phyloP scores from a whole-genome alignment of 208 protist species.

The Acanthamoeba triangularis region DNA sequence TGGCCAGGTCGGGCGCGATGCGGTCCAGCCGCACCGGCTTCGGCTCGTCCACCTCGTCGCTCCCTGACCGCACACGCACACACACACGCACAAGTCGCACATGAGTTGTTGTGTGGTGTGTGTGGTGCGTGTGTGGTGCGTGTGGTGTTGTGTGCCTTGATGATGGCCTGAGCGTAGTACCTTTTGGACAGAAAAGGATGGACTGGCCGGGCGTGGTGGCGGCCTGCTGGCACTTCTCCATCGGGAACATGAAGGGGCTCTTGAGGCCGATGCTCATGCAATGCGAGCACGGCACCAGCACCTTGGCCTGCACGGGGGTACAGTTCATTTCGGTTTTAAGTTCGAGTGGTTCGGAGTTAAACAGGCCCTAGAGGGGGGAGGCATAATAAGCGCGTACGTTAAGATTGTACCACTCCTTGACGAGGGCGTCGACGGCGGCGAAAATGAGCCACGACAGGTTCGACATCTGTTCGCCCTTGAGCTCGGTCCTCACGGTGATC shows the following conservation, averaged over 20 bases:
- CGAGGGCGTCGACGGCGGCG: background rate
- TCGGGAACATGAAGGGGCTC: no score
- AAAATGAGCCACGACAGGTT: constrained; percentile 65
- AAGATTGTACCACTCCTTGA: constrained; percentile 60
- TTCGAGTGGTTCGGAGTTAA: no score
- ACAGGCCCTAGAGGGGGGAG: no score
- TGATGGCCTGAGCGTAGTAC: background rate
- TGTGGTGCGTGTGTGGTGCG: background rate
- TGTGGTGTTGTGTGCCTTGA: no score
- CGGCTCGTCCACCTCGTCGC: background rate
- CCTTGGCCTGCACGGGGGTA: constrained; percentile 25
- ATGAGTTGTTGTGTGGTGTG: background rate
- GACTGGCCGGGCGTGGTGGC: background rate
- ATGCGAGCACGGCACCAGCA: constrained; percentile 63
- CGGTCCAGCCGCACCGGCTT: constrained; percentile 55
- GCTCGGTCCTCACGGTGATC: constrained; percentile 31
- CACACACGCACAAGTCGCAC: no score
- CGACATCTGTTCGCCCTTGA: constrained; percentile 56
- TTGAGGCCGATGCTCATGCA: background rate
- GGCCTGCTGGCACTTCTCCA: no score
- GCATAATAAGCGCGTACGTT: background rate
- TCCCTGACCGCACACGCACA: background rate
- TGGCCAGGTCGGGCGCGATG: background rate
- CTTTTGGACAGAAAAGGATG: constrained; percentile 4
- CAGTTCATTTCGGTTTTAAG: no score